Percentiles rank a stretch among this genome's conserved stretches.
Conservation (phyloP, 2,329 filamentous ascomycete species). For the Juglanconis sp. region DNA sequence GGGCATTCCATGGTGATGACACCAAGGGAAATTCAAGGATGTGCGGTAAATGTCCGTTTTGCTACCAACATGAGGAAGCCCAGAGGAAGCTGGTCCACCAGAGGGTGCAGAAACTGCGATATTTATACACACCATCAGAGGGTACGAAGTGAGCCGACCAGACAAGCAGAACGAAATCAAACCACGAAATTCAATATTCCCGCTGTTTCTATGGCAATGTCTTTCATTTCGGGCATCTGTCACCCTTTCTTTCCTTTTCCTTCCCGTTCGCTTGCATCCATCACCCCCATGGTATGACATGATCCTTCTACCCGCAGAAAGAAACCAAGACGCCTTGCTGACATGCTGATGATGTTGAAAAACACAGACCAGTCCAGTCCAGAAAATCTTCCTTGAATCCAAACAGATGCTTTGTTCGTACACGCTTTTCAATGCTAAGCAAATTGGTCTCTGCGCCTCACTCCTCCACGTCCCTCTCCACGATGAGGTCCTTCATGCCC, state of each 20-base stretch:
- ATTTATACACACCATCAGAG: no score
- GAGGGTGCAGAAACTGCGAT: no score
- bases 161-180: neutral
- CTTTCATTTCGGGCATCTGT: neutral
- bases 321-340: constrained; percentile 12
- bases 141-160: no score
- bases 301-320: neutral
- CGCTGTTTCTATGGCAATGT: neutral
- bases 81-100: no score
- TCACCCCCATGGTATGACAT: neutral
- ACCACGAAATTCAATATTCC: neutral
- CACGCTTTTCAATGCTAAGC: neutral
- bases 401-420: neutral
- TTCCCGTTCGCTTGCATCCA: neutral
- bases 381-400: neutral
- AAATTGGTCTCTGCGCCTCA: constrained; percentile 9
- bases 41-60: no score
- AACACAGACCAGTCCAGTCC: neutral
- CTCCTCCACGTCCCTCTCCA: constrained; percentile 38
- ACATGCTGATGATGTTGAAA: constrained; percentile 3
- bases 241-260: neutral
- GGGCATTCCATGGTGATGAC: no score
- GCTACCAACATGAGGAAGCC: no score
- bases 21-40: no score
- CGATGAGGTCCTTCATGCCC: constrained; percentile 51